Percentiles rank a stretch among this genome's conserved stretches.
Evolutionary conservation across 306 rosid species (phyloP).

Genomic region (Astragalus membranaceus): DNA sequence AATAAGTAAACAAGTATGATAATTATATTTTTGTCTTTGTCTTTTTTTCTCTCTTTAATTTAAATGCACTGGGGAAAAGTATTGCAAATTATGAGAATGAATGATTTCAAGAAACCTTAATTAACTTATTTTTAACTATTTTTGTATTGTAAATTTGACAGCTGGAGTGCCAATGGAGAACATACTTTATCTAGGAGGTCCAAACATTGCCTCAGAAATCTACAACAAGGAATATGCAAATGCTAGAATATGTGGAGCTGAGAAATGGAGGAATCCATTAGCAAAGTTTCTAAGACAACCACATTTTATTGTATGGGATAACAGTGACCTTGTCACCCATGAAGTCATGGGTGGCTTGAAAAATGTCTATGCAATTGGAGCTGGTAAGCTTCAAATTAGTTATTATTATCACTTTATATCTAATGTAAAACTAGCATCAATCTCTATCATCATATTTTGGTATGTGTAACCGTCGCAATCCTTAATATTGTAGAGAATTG

Average conservation of each 20-base stretch:
- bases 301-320: conserved; percentile 89
- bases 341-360: conserved; percentile 99
- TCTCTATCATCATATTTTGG: too few relatives aligned
- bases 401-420: neutral
- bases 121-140: neutral
- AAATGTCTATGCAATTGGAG: conserved; percentile 94
- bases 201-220: conserved; percentile 88
- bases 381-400: conserved; percentile 43
- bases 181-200: conserved; percentile 93
- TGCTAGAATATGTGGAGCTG: conserved; percentile 96
- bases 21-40: too few relatives aligned
- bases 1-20: too few relatives aligned
- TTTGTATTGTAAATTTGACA: conserved; percentile 21
- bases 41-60: neutral
- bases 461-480: too few relatives aligned
- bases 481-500: too few relatives aligned
- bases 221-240: conserved; percentile 93
- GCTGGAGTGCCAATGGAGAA: conserved; percentile 84
- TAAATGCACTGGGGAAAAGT: neutral
- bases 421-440: neutral
- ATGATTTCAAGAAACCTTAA: neutral
- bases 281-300: conserved; percentile 87
- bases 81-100: neutral
- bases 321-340: conserved; percentile 87
- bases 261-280: conserved; percentile 84